These are phyloP conservation scores for Neocatenulostroma microsporum DNA, from an alignment of 2,329 filamentous ascomycete species.

Conservation along the genomic window DNA sequence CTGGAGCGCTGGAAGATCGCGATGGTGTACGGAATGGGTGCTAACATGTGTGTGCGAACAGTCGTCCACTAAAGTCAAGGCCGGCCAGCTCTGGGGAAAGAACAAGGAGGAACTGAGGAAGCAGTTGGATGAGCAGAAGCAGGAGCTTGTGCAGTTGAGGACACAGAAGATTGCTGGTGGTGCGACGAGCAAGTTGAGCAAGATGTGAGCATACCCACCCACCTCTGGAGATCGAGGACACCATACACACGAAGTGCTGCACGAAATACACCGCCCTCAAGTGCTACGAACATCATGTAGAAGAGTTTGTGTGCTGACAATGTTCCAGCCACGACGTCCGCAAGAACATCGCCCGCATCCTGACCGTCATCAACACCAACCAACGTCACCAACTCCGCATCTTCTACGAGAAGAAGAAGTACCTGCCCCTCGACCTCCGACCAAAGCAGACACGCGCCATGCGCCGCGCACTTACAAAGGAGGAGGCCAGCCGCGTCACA, in stretches of 20 bases:
- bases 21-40: not conserved
- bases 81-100: constrained; percentile 96
- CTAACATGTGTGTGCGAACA: constrained; percentile 23
- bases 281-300: not conserved
- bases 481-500: constrained; percentile 76
- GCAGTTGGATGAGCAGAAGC: constrained; percentile 92
- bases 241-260: too few relatives aligned
- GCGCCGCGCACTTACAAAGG: constrained; percentile 84
- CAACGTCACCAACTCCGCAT: constrained; percentile 95
- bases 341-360: constrained; percentile 98
- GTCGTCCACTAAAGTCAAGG: constrained; percentile 76
- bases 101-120: constrained; percentile 97
- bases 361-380: constrained; percentile 99
- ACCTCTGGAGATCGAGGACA: too few relatives aligned
- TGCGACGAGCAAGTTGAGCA: constrained; percentile 90
- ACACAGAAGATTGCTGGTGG: constrained; percentile 96
- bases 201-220: constrained; percentile 67
- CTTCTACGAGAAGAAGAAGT: constrained; percentile 99
- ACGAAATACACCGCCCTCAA: too few relatives aligned
- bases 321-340: constrained; percentile 82
- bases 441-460: constrained; percentile 97
- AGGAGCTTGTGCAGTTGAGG: constrained; percentile 89
- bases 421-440: constrained; percentile 95
- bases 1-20: too few relatives aligned
- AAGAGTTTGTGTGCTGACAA: constrained; percentile 16